A percentile compares a stretch with the other conserved stretches of the same genome.
These are phyloP conservation scores for Rhizopus delemar DNA, from an alignment of 371 early-diverging fungal species.

Conservation along the genomic window DNA sequence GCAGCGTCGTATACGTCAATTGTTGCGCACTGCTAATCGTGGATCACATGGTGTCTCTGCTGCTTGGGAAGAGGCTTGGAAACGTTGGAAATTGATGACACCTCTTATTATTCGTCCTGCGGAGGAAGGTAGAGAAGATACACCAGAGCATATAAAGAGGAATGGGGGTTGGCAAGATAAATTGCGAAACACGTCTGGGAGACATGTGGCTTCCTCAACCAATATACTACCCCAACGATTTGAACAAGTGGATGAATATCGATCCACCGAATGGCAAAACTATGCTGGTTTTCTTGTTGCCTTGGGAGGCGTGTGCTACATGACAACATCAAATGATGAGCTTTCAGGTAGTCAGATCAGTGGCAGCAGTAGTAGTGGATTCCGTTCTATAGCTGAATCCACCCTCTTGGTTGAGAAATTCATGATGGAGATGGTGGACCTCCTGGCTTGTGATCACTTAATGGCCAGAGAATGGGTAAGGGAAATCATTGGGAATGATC, in stretches of 20 bases:
- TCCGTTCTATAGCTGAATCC: conserved; percentile 20
- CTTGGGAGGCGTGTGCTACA: conserved; percentile 62
- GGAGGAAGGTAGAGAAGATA: conserved; percentile 33
- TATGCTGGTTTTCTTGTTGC: conserved; percentile 71
- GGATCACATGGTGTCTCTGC: conserved; percentile 76
- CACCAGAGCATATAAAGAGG: conserved; percentile 1
- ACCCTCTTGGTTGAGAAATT: conserved; percentile 71
- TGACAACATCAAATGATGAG: conserved; percentile 13
- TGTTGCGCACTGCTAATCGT: conserved; percentile 61
- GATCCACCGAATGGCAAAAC: conserved; percentile 61
- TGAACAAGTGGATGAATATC: conserved; percentile 27
- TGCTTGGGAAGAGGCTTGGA: conserved; percentile 84
- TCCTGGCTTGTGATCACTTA: conserved; percentile 78
- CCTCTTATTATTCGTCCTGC: conserved; percentile 36
- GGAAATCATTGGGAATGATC: conserved; percentile 81
- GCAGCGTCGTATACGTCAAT: conserved; percentile 72
- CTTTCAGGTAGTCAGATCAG: neutral
- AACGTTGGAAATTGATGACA: conserved; percentile 67
- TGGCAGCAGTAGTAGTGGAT: neutral
- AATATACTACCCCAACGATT: conserved; percentile 3
- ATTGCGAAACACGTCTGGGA: conserved; percentile 14
- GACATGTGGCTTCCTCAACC: neutral
- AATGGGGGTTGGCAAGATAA: conserved; percentile 28
- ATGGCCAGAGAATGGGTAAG: conserved; percentile 83
- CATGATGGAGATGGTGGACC: conserved; percentile 77